Base-by-base conservation (phyloP, 2,329 filamentous ascomycete species). In the Rhytidhysteron rufulum region DNA sequence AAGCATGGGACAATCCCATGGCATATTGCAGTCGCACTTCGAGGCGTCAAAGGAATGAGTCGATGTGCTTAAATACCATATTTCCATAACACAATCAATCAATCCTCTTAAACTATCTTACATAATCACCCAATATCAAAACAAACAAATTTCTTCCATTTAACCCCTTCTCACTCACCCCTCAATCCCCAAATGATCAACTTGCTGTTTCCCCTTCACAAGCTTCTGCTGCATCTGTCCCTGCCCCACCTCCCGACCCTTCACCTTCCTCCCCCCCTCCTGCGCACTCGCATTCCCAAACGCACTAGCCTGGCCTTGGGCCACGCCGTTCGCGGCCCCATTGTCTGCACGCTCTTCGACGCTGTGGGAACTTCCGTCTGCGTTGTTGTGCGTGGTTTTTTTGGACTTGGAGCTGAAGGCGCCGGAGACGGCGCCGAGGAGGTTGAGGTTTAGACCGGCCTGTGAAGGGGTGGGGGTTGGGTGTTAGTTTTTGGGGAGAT, bases 11-110 rank as follows among this genome's bases (percentile, higher is more conserved):
- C 81, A n/a, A 69, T 85, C 53, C 87, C 87, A 15, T 88, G 86
- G 84, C 87, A 91, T 70, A 70, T 91, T 44, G 83, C 80, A 10
- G 83, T 79, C 15, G 85, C 82, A 2, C 77, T 85, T 63, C 84
- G 83, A 65, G 84, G 78, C 2, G 80, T 82, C 4, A 72, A 78
- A 58, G 82, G 77, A 16, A 63, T 91, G 57, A 55, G 53, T 21
- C 49, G 31, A 34, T 48, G 45, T 41, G 11, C 29, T 9, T 31
- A 18, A 13, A n/a, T n/a, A n/a, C n/a, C n/a, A n/a, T n/a, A n/a
- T n/a, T n/a, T n/a, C n/a, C n/a, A n/a, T n/a, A n/a, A n/a, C n/a
- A n/a, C n/a, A n/a, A n/a, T n/a, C n/a, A n/a, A n/a, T n/a, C n/a
- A n/a, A n/a, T n/a, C n/a, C n/a, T n/a, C n/a, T n/a, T n/a, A n/a